Evolutionary conservation across 371 early-diverging fungal species (phyloP).

Genomic region (Mucor lusitanicus): DNA sequence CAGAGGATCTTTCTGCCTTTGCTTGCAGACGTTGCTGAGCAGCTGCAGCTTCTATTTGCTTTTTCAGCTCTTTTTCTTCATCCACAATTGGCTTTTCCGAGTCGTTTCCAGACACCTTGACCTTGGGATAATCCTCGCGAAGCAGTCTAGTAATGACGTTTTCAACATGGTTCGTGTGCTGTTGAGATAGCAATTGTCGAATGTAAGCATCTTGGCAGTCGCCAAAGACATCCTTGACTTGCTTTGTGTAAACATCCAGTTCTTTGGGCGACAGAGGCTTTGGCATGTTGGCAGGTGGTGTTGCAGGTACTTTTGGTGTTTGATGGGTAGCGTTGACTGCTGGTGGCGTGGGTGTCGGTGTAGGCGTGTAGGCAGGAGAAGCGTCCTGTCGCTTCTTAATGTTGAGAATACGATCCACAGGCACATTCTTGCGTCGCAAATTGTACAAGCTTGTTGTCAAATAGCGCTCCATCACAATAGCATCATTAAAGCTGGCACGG

Average conservation of each 20-base stretch:
- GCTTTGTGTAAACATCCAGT: conserved; percentile 44
- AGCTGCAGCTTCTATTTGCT: not conserved
- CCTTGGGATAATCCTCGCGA: conserved; percentile 60
- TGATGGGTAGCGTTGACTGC: not conserved
- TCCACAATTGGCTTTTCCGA: not conserved
- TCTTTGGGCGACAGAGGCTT: conserved; percentile 23
- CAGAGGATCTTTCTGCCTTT: conserved; percentile 5
- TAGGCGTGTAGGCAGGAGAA: not conserved
- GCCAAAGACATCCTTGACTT: conserved; percentile 66
- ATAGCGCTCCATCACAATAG: conserved; percentile 65
- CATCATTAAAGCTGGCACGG: conserved; percentile 66
- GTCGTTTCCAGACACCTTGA: conserved; percentile 1
- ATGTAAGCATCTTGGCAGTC: conserved; percentile 70
- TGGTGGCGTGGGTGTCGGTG: not conserved
- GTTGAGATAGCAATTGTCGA: conserved; percentile 51
- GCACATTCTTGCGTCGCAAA: conserved; percentile 77
- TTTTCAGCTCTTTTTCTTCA: conserved; percentile 13
- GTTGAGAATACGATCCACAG: conserved; percentile 86
- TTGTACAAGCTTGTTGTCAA: conserved; percentile 64
- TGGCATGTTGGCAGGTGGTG: conserved; percentile 5
- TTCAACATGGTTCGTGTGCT: conserved; percentile 58
- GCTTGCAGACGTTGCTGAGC: not conserved
- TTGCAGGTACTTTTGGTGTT: not conserved
- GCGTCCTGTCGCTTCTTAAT: conserved; percentile 45
- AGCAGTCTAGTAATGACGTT: conserved; percentile 65